Evolutionary conservation across 257 asterid genomes (phyloP), one percentile per base, ranked within the genome.

Genomic region (Solanum neorickii): DNA sequence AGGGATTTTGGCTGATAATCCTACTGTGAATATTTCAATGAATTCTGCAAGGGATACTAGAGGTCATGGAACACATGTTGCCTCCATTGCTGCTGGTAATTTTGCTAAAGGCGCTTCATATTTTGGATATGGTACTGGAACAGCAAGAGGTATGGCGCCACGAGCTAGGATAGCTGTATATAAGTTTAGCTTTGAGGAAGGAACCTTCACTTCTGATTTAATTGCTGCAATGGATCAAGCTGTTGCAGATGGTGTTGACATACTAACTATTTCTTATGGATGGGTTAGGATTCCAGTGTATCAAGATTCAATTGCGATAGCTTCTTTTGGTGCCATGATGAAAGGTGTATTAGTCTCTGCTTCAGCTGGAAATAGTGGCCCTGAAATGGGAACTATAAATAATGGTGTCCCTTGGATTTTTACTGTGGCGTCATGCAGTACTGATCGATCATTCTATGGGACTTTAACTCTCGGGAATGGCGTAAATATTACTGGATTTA

Each of bases 151-250:
- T 31, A 84, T 60, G 9, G 88, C 90, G 3, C 75, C 88, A 12
- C 90, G 86, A 21, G 88, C 88, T 41, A 72, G 82, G 42, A 37
- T 88, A 16, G 88, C 83, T 5, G 73, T 88, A 33, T 88, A 88
- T 85, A 82, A 87, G 76, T 86, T 87, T 41, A 41, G 65, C 47
- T 87, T 86, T 86, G 65, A 44, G 15, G 87, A 83, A 59, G 90
- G 90, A 27, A 62, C 59, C 59, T 83, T 42, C 25, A 46, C 90
- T 86, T 83, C 90, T 23, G 90, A 88, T 69, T 56, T 88, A 39
- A 29, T 86, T 74, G 88, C 87, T 35, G 90, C 87, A 29, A 86
- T 88, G 72, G 90, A 88, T 31, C 88, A 86, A 72, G 90, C 88
- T 49, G 78, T 88, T 69, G 82, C 86, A 42, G 89, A 88, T 84